Evolutionary conservation across 225 moss, liverwort and hornwort genomes (phyloP).

Genomic region (Thuidium tamariscinum): DNA sequence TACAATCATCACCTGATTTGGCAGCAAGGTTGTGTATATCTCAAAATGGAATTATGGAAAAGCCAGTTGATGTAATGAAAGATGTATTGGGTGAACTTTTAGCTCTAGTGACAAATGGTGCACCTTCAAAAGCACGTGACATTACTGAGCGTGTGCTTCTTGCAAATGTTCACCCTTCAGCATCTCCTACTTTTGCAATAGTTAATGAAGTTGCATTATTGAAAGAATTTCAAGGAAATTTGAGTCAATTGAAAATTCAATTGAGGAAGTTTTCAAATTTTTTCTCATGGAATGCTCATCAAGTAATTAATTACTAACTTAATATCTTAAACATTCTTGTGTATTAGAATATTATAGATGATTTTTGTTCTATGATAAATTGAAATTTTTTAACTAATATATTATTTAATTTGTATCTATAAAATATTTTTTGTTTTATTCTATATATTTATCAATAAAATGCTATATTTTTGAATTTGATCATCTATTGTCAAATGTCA

Average conservation of each 20-base stretch:
- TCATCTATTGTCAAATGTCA: not conserved
- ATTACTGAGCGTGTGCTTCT: slow-evolving; percentile 81
- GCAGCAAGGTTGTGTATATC: slow-evolving; percentile 50
- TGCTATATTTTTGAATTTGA: not conserved
- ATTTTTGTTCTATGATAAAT: no score
- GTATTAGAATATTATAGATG: no score
- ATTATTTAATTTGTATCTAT: not conserved
- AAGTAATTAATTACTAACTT: slow-evolving; percentile 16
- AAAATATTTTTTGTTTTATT: not conserved
- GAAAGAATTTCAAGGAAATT: slow-evolving; percentile 77
- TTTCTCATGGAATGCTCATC: slow-evolving; percentile 89
- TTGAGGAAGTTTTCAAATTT: slow-evolving; percentile 78
- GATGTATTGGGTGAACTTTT: slow-evolving; percentile 75
- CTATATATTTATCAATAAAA: not conserved
- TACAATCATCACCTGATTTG: slow-evolving; percentile 74
- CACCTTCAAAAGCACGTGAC: slow-evolving; percentile 85
- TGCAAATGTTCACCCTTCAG: slow-evolving; percentile 68
- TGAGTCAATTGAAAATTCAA: slow-evolving; percentile 78
- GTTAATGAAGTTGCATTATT: slow-evolving; percentile 73
- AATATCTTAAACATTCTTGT: not conserved
- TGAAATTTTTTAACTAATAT: not conserved
- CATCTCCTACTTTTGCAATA: slow-evolving; percentile 48
- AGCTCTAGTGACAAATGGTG: slow-evolving; percentile 76
- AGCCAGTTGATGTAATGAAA: slow-evolving; percentile 83
- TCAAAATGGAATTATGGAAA: slow-evolving; percentile 33